Conservation (phyloP, 371 early-diverging fungal species). For the Fennellomyces sp. region DNA sequence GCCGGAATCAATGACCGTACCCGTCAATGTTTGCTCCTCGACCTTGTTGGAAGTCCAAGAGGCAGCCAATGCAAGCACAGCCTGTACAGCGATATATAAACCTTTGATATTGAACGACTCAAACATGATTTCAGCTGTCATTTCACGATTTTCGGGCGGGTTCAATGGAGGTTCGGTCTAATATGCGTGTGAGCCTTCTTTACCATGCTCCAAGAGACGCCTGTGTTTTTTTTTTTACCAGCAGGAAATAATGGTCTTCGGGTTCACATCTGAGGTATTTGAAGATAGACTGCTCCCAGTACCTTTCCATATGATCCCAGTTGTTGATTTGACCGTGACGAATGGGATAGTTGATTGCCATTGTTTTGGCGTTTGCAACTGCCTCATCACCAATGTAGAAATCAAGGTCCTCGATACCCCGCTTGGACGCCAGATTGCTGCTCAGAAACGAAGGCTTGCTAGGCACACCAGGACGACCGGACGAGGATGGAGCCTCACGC, state of each 20-base stretch:
- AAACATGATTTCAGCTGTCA: slow-evolving; percentile 93
- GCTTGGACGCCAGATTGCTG: slow-evolving; percentile 88
- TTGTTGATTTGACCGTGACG: slow-evolving; percentile 90
- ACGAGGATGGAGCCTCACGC: slow-evolving; percentile 58
- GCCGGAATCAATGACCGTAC: slow-evolving; percentile 92
- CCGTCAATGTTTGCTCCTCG: slow-evolving; percentile 86
- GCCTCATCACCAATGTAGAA: slow-evolving; percentile 98
- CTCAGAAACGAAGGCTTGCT: slow-evolving; percentile 64
- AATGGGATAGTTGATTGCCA: slow-evolving; percentile 85
- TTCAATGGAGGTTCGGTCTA: slow-evolving; percentile 93
- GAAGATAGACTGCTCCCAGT: slow-evolving; percentile 96
- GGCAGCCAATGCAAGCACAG: slow-evolving; percentile 90
- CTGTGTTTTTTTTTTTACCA: slow-evolving; percentile 47
- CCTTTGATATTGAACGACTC: slow-evolving; percentile 91
- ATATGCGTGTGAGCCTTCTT: no score
- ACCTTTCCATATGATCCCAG: slow-evolving; percentile 95
- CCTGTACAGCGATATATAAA: slow-evolving; percentile 92
- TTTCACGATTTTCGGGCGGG: slow-evolving; percentile 92
- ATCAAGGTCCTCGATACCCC: slow-evolving; percentile 96
- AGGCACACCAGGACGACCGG: slow-evolving; percentile 60
- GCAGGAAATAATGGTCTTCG: slow-evolving; percentile 94
- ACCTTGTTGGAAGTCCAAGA: slow-evolving; percentile 86
- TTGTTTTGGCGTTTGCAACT: slow-evolving; percentile 81
- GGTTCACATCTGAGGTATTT: slow-evolving; percentile 97
- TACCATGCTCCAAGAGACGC: background rate